These are phyloP conservation scores for Picea engelmannii DNA, from an alignment of 83 land plant species.

Conservation along the genomic window DNA sequence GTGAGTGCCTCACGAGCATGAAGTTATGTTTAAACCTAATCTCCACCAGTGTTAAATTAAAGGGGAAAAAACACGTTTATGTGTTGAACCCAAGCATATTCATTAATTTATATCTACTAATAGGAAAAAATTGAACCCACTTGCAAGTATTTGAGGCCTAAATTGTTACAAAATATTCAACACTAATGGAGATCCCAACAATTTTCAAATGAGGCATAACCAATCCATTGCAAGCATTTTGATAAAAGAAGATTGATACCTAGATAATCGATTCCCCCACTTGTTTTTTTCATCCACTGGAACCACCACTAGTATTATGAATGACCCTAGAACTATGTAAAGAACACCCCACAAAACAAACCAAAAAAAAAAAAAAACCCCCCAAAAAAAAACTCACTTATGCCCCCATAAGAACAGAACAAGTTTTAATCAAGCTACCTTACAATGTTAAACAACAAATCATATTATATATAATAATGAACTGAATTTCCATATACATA, in stretches of 20 bases:
- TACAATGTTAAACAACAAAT: background rate
- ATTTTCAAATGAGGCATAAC: background rate
- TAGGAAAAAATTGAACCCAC: background rate
- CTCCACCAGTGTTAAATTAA: too few relatives aligned
- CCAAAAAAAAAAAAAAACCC: background rate
- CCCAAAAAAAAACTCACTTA: background rate
- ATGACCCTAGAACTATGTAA: slow-evolving; percentile 42
- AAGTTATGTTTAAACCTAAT: too few relatives aligned
- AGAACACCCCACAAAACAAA: background rate
- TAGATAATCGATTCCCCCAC: slow-evolving; percentile 29
- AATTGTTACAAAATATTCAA: slow-evolving; percentile 13
- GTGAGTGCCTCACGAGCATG: too few relatives aligned
- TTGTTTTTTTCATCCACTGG: slow-evolving; percentile 39
- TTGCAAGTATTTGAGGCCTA: background rate
- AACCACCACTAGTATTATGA: slow-evolving; percentile 35
- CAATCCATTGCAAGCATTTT: too few relatives aligned
- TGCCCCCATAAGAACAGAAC: background rate
- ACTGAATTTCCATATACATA: background rate
- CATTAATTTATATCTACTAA: background rate
- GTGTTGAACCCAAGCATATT: background rate
- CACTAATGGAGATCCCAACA: background rate
- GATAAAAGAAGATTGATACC: slow-evolving; percentile 15
- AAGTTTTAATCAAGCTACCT: background rate
- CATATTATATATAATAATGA: background rate
- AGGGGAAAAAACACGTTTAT: background rate